phyloP scores from a whole-genome alignment of 2,329 filamentous ascomycete genomes.

The Fusarium subtropicale region DNA sequence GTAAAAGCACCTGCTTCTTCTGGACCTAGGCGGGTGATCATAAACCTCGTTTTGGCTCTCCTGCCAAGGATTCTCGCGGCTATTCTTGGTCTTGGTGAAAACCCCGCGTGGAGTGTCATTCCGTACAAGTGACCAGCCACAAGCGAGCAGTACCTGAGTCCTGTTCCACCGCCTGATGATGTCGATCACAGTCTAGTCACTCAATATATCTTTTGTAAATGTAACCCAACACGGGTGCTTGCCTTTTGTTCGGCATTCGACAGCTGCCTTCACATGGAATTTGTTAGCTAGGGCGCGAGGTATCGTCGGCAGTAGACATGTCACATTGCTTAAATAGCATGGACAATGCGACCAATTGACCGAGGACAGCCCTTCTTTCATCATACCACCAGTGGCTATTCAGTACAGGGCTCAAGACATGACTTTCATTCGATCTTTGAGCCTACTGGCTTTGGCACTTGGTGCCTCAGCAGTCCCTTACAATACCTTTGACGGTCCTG shows the following conservation, averaged over 20 bases:
- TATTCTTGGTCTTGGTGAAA: neutral
- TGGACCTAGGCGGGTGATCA: neutral
- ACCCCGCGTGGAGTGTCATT: neutral
- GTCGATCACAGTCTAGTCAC: neutral
- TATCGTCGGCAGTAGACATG: accelerated
- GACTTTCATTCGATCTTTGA: neutral
- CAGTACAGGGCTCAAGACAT: neutral
- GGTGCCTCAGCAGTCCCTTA: neutral
- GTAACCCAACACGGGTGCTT: neutral
- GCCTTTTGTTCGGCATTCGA: neutral
- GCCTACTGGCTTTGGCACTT: accelerated
- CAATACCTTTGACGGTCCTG: conserved; percentile 7
- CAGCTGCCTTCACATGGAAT: neutral
- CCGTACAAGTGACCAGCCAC: neutral
- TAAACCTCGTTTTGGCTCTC: neutral
- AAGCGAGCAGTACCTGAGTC: neutral
- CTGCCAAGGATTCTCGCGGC: neutral
- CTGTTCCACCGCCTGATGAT: neutral
- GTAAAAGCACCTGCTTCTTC: neutral
- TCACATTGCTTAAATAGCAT: neutral
- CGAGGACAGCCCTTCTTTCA: neutral
- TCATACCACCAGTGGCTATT: accelerated
- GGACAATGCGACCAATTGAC: too few species aligned
- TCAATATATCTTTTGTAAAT: accelerated
- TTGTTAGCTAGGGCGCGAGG: accelerated